phyloP scores from a whole-genome alignment of 352 stramenopile genomes.

The Pythium brassicae region DNA sequence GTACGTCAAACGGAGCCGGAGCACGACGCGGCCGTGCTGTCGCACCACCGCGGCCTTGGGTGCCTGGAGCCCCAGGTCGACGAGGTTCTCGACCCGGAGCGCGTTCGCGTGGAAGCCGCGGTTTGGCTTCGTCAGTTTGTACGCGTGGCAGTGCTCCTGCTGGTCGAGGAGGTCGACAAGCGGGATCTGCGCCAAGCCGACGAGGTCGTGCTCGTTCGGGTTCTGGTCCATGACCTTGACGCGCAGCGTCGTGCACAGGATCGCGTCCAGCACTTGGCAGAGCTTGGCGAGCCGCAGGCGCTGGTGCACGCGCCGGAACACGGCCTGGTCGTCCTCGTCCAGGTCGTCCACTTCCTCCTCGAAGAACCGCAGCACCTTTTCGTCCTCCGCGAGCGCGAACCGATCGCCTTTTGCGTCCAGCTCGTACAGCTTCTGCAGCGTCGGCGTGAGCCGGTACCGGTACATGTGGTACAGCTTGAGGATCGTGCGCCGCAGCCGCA shows the following conservation, averaged over 20 bases:
- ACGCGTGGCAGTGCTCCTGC: constrained; percentile 48
- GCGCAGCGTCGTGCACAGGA: constrained; percentile 49
- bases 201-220: constrained; percentile 33
- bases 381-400: constrained; percentile 30
- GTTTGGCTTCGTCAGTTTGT: constrained; percentile 40
- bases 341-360: constrained; percentile 64
- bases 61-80: constrained; percentile 1
- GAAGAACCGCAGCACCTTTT: constrained; percentile 52
- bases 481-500: constrained; percentile 49
- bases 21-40: constrained; percentile 34
- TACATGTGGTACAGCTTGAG: constrained; percentile 61
- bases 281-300: constrained; percentile 55
- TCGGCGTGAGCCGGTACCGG: constrained; percentile 40
- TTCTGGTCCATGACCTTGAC: constrained; percentile 63
- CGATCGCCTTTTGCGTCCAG: constrained; percentile 37
- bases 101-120: constrained; percentile 2
- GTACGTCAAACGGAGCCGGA: constrained; percentile 45
- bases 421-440: constrained; percentile 40
- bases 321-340: constrained; percentile 44
- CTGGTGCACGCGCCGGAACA: constrained; percentile 47
- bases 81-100: constrained; percentile 5
- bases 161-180: constrained; percentile 69
- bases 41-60: background rate
- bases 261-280: constrained; percentile 48
- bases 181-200: constrained; percentile 57